Base-by-base conservation (phyloP, 2,329 filamentous ascomycete genomes). In the Malbranchea cinnamomea region DNA sequence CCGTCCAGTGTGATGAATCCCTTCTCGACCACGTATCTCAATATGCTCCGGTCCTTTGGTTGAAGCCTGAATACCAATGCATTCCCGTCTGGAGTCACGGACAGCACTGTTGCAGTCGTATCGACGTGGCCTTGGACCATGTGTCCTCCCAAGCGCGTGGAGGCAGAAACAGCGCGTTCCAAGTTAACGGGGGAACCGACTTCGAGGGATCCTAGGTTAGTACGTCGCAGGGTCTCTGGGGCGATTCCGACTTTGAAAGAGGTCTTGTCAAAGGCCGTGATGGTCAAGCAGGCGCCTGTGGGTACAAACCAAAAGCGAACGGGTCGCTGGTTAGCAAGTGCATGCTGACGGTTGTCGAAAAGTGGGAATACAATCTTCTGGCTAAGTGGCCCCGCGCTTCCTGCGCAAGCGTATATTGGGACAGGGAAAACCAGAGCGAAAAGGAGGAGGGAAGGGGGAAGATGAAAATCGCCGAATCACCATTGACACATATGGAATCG, bases 71-170 rank as follows among this genome's bases (percentile, higher is more conserved):
- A 79, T 1, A 82, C 91, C 37, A 92, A 56, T 5, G 89, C 82
- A 57, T 95, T 93, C 34, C 87, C 84, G 55, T 98, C 89, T 3
- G 76, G 74, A 11, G 68, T 74, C 20, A 79, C 69, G 24, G 70
- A 68, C 22, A 76, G 50, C 37, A 98, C 79, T 24, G 68, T 70
- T 0, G 87, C 89, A 22, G 78, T 74, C 7, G 83, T 87, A 56
- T 98, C 91, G 37, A 98, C 87, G 55, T 98, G 89, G 23, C 89
- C 89, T 59, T 98, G 91, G 18, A 95, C 87, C 47, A 95, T 93
- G 60, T 98, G 89, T 1, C 89, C 89, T 26, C 91, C 89, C 83
- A 98, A 95, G 32, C 89, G 81, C 26, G 87, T 94, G 46, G 79
- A 72, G 4, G 84, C 83, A 11, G 79, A 78, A 31, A 98, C 85